phyloP scores from a whole-genome alignment of 495 filamentous ascomycete species.

The Tuber magnatum region DNA sequence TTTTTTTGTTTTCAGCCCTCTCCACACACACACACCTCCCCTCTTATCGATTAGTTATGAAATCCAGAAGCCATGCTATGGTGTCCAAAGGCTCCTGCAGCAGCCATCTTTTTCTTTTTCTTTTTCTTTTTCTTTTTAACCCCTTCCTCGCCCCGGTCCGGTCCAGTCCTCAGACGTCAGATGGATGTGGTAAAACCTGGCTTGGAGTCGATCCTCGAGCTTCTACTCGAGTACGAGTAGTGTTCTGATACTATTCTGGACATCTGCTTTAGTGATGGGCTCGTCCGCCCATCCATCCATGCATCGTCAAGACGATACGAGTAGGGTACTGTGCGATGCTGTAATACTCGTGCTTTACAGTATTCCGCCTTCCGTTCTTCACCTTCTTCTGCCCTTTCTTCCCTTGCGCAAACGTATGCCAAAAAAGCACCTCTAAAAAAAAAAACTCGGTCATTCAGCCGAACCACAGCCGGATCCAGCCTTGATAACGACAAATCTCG shows the following conservation, averaged over 20 bases:
- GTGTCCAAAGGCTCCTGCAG: neutral
- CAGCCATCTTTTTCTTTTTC: neutral
- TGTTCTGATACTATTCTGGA: conserved; percentile 1
- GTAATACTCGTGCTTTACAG: neutral
- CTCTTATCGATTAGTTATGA: conserved; percentile 1
- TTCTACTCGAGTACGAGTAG: too few relatives aligned
- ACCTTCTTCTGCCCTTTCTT: neutral
- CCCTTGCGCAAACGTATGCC: neutral
- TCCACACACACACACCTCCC: neutral
- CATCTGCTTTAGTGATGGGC: neutral
- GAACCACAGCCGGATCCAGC: neutral
- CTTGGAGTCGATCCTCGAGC: neutral
- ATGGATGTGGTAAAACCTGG: neutral
- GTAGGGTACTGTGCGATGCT: neutral
- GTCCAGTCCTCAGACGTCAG: neutral
- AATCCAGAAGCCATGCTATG: neutral
- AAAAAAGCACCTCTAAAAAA: neutral
- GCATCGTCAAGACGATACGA: neutral
- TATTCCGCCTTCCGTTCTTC: neutral
- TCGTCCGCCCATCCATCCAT: neutral
- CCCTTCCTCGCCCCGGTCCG: neutral
- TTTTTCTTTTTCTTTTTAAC: neutral
- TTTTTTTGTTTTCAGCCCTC: neutral
- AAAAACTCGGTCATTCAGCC: neutral
- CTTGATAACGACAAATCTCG: neutral